These are phyloP conservation scores for Pistacia vera DNA, from an alignment of 345 rosid genomes.

Conservation along the genomic window DNA sequence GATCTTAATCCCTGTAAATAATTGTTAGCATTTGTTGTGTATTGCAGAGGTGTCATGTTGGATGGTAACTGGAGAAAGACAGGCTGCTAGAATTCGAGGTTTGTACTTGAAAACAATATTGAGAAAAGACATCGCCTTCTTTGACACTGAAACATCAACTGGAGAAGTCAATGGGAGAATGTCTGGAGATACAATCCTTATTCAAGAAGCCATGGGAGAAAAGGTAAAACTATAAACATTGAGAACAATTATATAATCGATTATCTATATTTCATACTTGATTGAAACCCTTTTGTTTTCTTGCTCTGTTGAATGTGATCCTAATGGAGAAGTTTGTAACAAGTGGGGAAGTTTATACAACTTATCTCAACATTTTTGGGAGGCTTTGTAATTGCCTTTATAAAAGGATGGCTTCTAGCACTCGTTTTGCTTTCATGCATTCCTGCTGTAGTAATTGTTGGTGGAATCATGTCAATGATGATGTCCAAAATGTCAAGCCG, in stretches of 20 bases:
- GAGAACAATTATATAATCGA: too few species aligned
- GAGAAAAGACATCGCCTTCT: conserved; percentile 80
- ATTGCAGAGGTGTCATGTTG: conserved; percentile 83
- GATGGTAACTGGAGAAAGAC: conserved; percentile 93
- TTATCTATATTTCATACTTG: too few species aligned
- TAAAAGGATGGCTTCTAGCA: conserved; percentile 62
- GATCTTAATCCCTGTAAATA: too few species aligned
- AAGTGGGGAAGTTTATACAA: conserved; percentile 86
- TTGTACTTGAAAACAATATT: conserved; percentile 76
- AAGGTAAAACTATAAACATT: conserved; percentile 43
- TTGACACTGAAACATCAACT: conserved; percentile 83
- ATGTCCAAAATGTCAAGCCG: conserved; percentile 73
- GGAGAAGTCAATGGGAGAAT: conserved; percentile 92
- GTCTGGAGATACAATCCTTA: conserved; percentile 90
- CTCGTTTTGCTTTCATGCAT: conserved; percentile 57
- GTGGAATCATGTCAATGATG: conserved; percentile 55
- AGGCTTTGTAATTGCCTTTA: conserved; percentile 64
- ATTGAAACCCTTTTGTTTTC: too few species aligned
- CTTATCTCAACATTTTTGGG: conserved; percentile 61
- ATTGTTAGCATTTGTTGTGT: not conserved
- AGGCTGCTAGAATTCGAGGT: conserved; percentile 70
- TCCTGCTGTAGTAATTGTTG: conserved; percentile 59
- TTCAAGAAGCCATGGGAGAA: conserved; percentile 95
- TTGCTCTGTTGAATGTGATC: not conserved
- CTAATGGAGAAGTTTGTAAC: not conserved